These are phyloP conservation scores for Dendrocalamus sinicus DNA, from an alignment of 176 grass and related monocot genomes.

Conservation along the genomic window DNA sequence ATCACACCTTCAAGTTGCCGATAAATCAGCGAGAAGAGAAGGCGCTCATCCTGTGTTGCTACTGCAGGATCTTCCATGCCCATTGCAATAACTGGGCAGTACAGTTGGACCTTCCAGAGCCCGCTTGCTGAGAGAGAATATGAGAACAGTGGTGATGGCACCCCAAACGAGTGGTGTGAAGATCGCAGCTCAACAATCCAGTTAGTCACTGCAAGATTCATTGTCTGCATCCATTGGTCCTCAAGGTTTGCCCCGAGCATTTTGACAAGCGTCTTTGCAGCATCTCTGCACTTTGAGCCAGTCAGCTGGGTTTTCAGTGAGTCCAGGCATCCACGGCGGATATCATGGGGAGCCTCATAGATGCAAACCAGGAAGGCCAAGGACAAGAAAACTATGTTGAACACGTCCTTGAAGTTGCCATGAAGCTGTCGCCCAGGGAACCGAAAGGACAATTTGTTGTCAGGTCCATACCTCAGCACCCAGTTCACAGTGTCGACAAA, in stretches of 20 bases:
- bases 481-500: constrained; percentile 66
- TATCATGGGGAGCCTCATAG: constrained; percentile 77
- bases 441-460: constrained; percentile 58
- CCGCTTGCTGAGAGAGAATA: constrained; percentile 67
- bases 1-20: constrained; percentile 90
- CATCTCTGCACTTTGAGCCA: constrained; percentile 58
- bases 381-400: constrained; percentile 88
- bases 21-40: constrained; percentile 80
- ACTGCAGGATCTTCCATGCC: constrained; percentile 62
- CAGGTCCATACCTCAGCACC: constrained; percentile 64
- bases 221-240: constrained; percentile 78
- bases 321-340: constrained; percentile 63
- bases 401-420: constrained; percentile 64
- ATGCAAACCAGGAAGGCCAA: constrained; percentile 79
- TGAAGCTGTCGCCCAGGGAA: constrained; percentile 46
- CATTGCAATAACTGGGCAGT: constrained; percentile 87
- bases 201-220: constrained; percentile 83
- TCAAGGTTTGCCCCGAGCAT: constrained; percentile 83
- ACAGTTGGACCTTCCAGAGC: constrained; percentile 92
- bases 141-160: constrained; percentile 60
- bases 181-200: constrained; percentile 73
- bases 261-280: constrained; percentile 63
- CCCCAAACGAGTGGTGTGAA: constrained; percentile 42
- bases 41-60: constrained; percentile 70
- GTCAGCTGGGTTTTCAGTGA: constrained; percentile 64